Conservation (phyloP, 176 grass and related monocot species). For the Pharus latifolius region DNA sequence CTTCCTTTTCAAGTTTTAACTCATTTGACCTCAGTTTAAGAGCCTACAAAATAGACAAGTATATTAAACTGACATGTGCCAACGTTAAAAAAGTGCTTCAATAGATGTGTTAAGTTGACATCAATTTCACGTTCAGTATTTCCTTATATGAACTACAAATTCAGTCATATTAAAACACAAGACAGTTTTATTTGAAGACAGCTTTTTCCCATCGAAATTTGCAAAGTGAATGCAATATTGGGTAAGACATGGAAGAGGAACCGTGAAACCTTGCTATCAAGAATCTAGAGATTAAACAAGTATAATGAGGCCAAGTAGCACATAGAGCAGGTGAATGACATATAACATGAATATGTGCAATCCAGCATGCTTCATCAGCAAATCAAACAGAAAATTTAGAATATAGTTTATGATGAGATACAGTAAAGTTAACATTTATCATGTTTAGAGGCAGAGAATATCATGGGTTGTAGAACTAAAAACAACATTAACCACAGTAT, state of each 20-base stretch:
- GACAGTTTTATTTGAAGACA: background rate
- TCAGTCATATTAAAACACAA: background rate
- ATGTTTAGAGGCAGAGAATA: background rate
- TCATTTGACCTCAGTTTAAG: constrained; percentile 97
- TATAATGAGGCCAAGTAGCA: background rate
- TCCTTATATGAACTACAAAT: background rate
- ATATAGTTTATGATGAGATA: background rate
- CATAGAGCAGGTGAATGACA: background rate
- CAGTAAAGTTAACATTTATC: background rate
- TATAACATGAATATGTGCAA: background rate
- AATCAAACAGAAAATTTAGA: background rate
- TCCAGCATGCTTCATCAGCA: background rate
- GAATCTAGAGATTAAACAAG: background rate
- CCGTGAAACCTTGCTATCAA: background rate
- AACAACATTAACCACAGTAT: background rate
- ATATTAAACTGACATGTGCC: background rate
- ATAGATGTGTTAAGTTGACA: background rate
- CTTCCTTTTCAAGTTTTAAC: constrained; percentile 88
- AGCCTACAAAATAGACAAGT: constrained; percentile 43
- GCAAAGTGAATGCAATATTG: background rate
- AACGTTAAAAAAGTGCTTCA: background rate
- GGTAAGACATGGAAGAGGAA: background rate
- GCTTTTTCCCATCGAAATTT: background rate
- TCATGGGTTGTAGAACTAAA: background rate
- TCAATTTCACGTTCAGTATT: background rate